These are phyloP conservation scores for Xylariomycetidae sp. DNA, from an alignment of 2,329 filamentous ascomycete genomes.

Conservation along the genomic window DNA sequence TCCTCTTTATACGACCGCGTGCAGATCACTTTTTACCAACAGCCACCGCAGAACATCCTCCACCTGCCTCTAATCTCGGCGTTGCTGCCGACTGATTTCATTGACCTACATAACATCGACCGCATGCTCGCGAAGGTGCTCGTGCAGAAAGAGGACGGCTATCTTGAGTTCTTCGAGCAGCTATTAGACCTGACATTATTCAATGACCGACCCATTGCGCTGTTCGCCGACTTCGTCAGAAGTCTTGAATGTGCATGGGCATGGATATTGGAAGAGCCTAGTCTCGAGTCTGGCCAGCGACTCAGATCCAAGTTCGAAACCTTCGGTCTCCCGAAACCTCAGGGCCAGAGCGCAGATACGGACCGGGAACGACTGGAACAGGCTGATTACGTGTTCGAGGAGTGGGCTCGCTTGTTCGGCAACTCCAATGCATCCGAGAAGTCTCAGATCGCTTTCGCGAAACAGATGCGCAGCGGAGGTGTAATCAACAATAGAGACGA, in stretches of 20 bases:
- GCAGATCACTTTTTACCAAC: conserved; percentile 50
- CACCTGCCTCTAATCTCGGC: conserved; percentile 54
- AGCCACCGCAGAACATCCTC: conserved; percentile 51
- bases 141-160: conserved; percentile 63
- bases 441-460: conserved; percentile 69
- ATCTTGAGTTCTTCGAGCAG: conserved; percentile 74
- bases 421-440: conserved; percentile 73
- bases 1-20: conserved; percentile 51
- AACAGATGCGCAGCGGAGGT: conserved; percentile 72
- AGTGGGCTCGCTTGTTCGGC: conserved; percentile 83
- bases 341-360: conserved; percentile 51
- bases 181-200: conserved; percentile 76
- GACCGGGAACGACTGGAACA: conserved; percentile 66
- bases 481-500: conserved; percentile 72
- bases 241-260: conserved; percentile 76
- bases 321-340: conserved; percentile 34
- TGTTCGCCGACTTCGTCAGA: conserved; percentile 81
- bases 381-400: conserved; percentile 91
- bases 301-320: conserved; percentile 60
- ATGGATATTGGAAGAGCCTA: conserved; percentile 73
- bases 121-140: conserved; percentile 70
- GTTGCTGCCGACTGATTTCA: conserved; percentile 53
- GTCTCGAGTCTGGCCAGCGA: conserved; percentile 59
- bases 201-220: conserved; percentile 68
- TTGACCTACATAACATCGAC: conserved; percentile 64